Percentiles rank a stretch among this genome's conserved stretches.
Evolutionary conservation across 495 filamentous ascomycete species (phyloP).

Genomic region (Pseudotulostoma volvatum): DNA sequence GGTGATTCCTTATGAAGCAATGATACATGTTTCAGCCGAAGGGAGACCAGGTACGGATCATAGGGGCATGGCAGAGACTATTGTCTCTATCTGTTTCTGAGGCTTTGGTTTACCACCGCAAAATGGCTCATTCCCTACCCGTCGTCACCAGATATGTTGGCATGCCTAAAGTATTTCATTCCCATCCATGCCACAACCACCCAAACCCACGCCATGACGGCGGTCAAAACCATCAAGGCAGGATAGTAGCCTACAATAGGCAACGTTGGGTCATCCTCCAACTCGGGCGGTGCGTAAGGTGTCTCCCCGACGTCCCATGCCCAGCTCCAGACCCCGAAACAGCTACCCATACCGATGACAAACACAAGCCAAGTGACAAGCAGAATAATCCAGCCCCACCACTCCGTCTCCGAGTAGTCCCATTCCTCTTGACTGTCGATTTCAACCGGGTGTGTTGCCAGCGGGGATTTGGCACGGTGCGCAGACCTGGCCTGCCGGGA

Average conservation of each 20-base stretch:
- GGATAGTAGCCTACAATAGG: conserved; percentile 97
- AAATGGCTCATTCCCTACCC: conserved; percentile 15
- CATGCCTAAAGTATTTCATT: conserved; percentile 98
- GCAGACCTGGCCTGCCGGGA: conserved; percentile 14
- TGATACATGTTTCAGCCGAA: no score
- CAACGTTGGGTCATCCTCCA: conserved; percentile 82
- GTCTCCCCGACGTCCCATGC: conserved; percentile 98
- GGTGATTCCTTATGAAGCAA: no score
- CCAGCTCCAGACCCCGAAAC: conserved; percentile 97
- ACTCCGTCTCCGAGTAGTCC: conserved; percentile 86
- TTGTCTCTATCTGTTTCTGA: no score
- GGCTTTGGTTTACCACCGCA: no score
- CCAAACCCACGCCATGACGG: conserved; percentile 98
- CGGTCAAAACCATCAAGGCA: conserved; percentile 76
- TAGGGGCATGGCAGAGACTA: no score
- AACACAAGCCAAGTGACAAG: conserved; percentile 86
- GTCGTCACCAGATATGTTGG: conserved; percentile 57
- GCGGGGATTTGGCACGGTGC: conserved; percentile 43
- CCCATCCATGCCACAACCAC: conserved; percentile 92
- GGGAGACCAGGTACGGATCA: no score
- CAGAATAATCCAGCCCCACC: conserved; percentile 92
- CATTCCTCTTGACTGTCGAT: conserved; percentile 39
- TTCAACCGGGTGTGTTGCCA: conserved; percentile 33
- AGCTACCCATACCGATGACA: conserved; percentile 87
- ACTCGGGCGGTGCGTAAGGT: conserved; percentile 78